phyloP scores from a whole-genome alignment of 2,329 filamentous ascomycete genomes.

The Xylariaceae sp. region DNA sequence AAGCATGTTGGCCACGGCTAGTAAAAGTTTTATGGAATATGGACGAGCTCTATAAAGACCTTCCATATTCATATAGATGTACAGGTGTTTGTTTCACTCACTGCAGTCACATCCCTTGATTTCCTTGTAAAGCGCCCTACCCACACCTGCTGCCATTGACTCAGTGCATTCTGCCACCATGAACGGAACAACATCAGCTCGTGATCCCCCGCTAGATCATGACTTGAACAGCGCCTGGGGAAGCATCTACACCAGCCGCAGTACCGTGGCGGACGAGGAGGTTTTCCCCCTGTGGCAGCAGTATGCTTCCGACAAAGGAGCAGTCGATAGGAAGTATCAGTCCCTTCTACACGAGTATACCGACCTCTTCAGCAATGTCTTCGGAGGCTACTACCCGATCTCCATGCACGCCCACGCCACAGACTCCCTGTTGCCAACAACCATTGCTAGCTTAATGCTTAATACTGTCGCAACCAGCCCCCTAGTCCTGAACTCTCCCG shows the following conservation, averaged over 20 bases:
- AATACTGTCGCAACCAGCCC: slow-evolving; percentile 29
- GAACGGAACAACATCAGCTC: background rate
- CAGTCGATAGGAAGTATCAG: slow-evolving; percentile 31
- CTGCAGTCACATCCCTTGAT: no score
- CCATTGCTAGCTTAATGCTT: slow-evolving; percentile 30
- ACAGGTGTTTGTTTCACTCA: no score
- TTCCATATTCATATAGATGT: no score
- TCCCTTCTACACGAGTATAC: slow-evolving; percentile 31
- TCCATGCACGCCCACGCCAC: slow-evolving; percentile 29
- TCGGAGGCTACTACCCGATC: slow-evolving; percentile 31
- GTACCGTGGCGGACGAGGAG: slow-evolving; percentile 27
- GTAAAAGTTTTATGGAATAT: no score
- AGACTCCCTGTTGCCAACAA: slow-evolving; percentile 28
- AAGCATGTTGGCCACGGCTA: no score
- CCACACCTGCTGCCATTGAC: background rate
- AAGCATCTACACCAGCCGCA: slow-evolving; percentile 31
- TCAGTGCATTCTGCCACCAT: slow-evolving; percentile 1
- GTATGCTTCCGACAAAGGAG: slow-evolving; percentile 30
- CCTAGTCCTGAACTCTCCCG: slow-evolving; percentile 23
- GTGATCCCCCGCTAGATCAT: slow-evolving; percentile 27
- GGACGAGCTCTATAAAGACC: no score
- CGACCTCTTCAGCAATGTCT: slow-evolving; percentile 28
- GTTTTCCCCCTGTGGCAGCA: slow-evolving; percentile 32
- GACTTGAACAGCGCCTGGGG: slow-evolving; percentile 36
- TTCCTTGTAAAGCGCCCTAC: background rate